Conservation (phyloP, 2,329 filamentous ascomycete genomes). For the Fusarium mundagurra region DNA sequence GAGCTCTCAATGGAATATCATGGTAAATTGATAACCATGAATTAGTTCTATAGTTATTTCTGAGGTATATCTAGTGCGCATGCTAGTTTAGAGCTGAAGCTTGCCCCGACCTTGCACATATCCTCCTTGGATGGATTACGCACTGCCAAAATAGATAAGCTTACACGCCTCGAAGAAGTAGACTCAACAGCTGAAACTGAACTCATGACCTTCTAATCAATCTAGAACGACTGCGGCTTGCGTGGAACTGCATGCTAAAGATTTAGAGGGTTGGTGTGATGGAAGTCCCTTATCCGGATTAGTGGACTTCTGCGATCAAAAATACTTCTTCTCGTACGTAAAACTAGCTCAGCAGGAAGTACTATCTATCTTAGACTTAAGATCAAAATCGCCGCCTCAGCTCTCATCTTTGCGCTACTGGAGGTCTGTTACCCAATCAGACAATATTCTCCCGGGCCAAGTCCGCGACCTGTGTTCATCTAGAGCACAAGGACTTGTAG, state of each 20-base stretch:
- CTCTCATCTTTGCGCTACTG: background rate
- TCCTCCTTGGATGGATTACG: too few relatives aligned
- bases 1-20: too few relatives aligned
- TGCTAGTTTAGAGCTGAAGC: background rate
- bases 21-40: too few relatives aligned
- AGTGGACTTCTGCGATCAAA: accelerated
- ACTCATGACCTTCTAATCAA: background rate
- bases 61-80: background rate
- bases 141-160: background rate
- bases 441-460: accelerated
- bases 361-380: background rate
- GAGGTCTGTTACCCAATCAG: background rate
- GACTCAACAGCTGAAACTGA: background rate
- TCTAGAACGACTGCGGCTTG: background rate
- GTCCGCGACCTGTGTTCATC: too few relatives aligned
- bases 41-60: accelerated
- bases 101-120: accelerated
- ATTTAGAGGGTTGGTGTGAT: background rate
- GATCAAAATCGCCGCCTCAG: background rate
- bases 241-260: background rate
- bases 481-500: too few relatives aligned
- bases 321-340: background rate
- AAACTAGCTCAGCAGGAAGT: accelerated
- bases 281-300: background rate
- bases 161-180: too few relatives aligned